Evolutionary conservation across 768 basidiomycete species (phyloP), one percentile per base, ranked within the genome.

Genomic region (Solioccasus polychromus): DNA sequence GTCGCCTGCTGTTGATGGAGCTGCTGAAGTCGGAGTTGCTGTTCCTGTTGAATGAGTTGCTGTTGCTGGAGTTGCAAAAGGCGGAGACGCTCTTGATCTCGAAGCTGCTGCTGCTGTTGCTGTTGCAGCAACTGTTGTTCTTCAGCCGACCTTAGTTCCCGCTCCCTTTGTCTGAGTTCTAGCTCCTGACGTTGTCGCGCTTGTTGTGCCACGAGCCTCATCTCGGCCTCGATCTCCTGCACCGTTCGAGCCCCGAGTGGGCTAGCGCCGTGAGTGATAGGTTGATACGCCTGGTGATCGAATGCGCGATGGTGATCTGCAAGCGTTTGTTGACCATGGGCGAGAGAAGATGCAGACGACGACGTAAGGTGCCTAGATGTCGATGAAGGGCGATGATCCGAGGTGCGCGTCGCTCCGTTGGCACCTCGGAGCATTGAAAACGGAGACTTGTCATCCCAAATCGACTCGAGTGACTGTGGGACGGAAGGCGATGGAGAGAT

Each of bases 141-240:
- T 42, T 66, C 57, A 35, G 48, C 55, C 43, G 59, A 44, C 20
- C 59, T 57, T 40, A 61, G 35, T 48, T 75, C 69, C 52, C 79
- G 73, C 35, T 76, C 72, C 44, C 76, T 69, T 14, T 76, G 73
- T 49, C 71, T 70, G 41, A 74, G 73, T 46, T 76, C 71, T 22
- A 69, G 60, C 35, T 72, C 67, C 43, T 71, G 70, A 6, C 66
- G 53, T 52, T 66, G 53, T 22, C 70, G 63, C 9, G 65, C 62
- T 48, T 78, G 74, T 42, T 78, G 74, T 23, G 79, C 79, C 19
- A 73, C 76, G 7, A 76, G 75, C n/a, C 75, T 74, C 86, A 91
- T 88, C 64, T 92, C 90, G 3, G 82, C 78, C 58, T 92, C 90
- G 47, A 92, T 83, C 53, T 92, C 90, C 53, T 88, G 82, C 22